Percentiles rank a stretch among this genome's conserved stretches.
Evolutionary conservation across 306 rosid genomes (phyloP).

Genomic region (Medicago truncatula): MtrunA17r5.0-ANR NC_053042.1:17827501-17828000

Average conservation of each 20-base stretch:
- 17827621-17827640: conserved; percentile 33
- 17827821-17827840: conserved; percentile 57
- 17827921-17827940: conserved; percentile 88
- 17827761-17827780: conserved; percentile 61
- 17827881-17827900: conserved; percentile 96
- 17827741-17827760: conserved; percentile 94
- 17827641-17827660: conserved; percentile 44
- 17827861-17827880: conserved; percentile 84
- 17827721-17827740: conserved; percentile 99
- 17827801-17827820: conserved; percentile 70
- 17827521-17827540: conserved; percentile 36
- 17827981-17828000: conserved; percentile 99
- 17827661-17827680: conserved; percentile 62
- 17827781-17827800: conserved; percentile 73
- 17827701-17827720: conserved; percentile 78
- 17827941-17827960: conserved; percentile 90
- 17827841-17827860: conserved; percentile 79
- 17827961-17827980: conserved; percentile 98
- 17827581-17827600: conserved; percentile 15
- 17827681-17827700: conserved; percentile 80
- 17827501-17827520: conserved; percentile 40
- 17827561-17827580: conserved; percentile 38
- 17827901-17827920: conserved; percentile 88
- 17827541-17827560: conserved; percentile 37
- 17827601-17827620: conserved; percentile 21